Base-by-base conservation (phyloP, 768 basidiomycete species). In the Rhodotorula taiwanensis region DNA sequence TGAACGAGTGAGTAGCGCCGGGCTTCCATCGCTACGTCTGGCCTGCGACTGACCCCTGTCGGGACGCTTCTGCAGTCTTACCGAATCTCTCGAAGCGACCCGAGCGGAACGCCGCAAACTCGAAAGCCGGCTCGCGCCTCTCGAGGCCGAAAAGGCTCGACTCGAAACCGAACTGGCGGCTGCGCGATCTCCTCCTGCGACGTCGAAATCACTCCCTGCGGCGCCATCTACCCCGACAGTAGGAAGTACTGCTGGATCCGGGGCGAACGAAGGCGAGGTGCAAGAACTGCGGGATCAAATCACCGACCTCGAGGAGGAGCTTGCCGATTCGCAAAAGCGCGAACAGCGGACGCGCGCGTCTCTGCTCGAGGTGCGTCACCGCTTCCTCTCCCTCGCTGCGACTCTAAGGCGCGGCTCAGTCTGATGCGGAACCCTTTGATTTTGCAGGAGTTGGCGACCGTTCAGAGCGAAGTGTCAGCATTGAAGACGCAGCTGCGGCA, bases 261-360 rank as follows among this genome's bases (percentile, higher is more conserved):
- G n/a, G n/a, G n/a, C 77, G 85, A 69, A 51, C 49, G 36, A 33
- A 0, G 65, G 51, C 6, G 75, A 78, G 66, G 61, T 78, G n/a
- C 72, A 73, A 72, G 83, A 86, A 67, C 74, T 91, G 44, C 84
- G 86, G 65, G 75, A 74, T 20, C 83, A 88, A 73, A 78, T 92
- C 11, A 74, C 77, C 13, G 86, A 85, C 57, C 79, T 80, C 52
- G 80, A 81, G 70, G 81, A 81, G 50, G 80, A 83, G 55, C 79
- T 91, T 50, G 80, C 83, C 52, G 79, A 81, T 25, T 84, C 85
- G 14, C 79, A 82, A 72, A 84, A 83, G 31, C 87, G 92, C 73
- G 89, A 92, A 72, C 87, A 90, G 76, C 81, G 79, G 14, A 91
- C 93, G 77, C 80, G 86, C 67, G 83, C 89, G 58, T 85, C 86